Evolutionary conservation across 306 rosid genomes (phyloP).

Genomic region (Vigna hirtella): DNA sequence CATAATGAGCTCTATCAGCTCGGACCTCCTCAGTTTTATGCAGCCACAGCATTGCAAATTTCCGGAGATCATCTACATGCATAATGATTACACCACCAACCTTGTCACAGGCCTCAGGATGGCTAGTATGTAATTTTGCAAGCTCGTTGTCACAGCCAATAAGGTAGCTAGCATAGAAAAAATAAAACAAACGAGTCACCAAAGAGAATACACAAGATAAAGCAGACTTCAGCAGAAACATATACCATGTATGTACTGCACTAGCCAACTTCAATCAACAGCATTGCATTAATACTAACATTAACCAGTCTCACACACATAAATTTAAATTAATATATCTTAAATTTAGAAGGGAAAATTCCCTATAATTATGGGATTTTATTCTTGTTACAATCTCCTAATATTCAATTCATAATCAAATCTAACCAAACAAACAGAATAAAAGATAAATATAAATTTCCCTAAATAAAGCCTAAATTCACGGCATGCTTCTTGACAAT

Average conservation of each 20-base stretch:
- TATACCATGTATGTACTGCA: conserved; percentile 19
- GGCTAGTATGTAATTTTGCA: conserved; percentile 86
- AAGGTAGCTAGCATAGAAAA: conserved; percentile 72
- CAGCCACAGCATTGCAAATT: conserved; percentile 89
- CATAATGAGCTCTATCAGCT: conserved; percentile 96
- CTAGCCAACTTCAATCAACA: neutral
- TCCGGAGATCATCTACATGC: conserved; percentile 93
- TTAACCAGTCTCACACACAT: conserved; percentile 20
- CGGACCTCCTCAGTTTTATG: conserved; percentile 98
- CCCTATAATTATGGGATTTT: too few species aligned
- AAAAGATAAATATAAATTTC: too few species aligned
- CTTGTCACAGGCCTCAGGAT: conserved; percentile 98
- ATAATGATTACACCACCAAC: conserved; percentile 98
- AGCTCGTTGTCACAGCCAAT: conserved; percentile 96
- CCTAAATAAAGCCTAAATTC: too few species aligned
- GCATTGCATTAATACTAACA: conserved; percentile 22
- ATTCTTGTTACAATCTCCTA: too few species aligned
- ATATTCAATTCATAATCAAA: too few species aligned
- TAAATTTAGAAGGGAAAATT: too few species aligned
- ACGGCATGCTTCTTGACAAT: too few species aligned
- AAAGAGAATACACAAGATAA: conserved; percentile 19
- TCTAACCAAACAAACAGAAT: too few species aligned
- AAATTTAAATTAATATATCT: conserved; percentile 21
- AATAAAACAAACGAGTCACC: conserved; percentile 15
- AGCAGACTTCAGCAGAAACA: conserved; percentile 1